Conservation (phyloP, 495 filamentous ascomycete species). For the Neurospora terricola region DNA sequence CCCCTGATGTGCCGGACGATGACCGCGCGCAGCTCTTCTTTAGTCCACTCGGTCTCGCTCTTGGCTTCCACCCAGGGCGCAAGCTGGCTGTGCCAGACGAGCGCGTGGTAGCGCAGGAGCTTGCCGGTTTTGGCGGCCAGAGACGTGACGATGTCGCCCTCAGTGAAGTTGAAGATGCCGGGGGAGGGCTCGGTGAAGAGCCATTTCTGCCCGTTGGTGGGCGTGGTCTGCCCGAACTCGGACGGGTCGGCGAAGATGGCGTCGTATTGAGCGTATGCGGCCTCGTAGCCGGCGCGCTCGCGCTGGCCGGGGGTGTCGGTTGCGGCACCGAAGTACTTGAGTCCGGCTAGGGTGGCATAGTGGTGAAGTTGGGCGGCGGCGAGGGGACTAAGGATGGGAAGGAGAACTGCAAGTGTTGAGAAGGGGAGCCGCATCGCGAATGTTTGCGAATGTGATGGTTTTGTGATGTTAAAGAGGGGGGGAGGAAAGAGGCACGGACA, state of each 20-base stretch:
- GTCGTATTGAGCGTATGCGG: slow-evolving; percentile 20
- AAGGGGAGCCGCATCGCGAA: slow-evolving; percentile 4
- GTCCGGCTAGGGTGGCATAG: slow-evolving; percentile 31
- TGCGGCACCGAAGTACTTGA: slow-evolving; percentile 40
- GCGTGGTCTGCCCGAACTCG: slow-evolving; percentile 45
- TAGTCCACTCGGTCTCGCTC: slow-evolving; percentile 48
- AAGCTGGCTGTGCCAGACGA: slow-evolving; percentile 53
- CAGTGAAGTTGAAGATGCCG: slow-evolving; percentile 43
- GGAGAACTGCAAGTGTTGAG: slow-evolving; percentile 6
- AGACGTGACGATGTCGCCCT: slow-evolving; percentile 40
- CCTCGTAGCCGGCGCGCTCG: slow-evolving; percentile 22
- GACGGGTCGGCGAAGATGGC: slow-evolving; percentile 32
- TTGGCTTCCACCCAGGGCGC: slow-evolving; percentile 45
- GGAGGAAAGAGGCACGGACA: neutral
- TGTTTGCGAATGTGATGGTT: neutral
- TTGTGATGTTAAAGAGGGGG: neutral
- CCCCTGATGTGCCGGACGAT: slow-evolving; percentile 45
- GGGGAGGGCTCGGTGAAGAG: slow-evolving; percentile 38
- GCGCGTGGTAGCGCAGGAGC: slow-evolving; percentile 46
- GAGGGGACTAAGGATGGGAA: slow-evolving; percentile 5
- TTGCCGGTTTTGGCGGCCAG: slow-evolving; percentile 39
- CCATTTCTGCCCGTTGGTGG: slow-evolving; percentile 47
- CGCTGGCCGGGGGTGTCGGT: slow-evolving; percentile 35
- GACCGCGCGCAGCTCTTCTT: slow-evolving; percentile 37
- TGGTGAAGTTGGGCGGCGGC: slow-evolving; percentile 31